These are phyloP conservation scores for Fraxinus ornus DNA, from an alignment of 305 asterid species.

Conservation along the genomic window DNA sequence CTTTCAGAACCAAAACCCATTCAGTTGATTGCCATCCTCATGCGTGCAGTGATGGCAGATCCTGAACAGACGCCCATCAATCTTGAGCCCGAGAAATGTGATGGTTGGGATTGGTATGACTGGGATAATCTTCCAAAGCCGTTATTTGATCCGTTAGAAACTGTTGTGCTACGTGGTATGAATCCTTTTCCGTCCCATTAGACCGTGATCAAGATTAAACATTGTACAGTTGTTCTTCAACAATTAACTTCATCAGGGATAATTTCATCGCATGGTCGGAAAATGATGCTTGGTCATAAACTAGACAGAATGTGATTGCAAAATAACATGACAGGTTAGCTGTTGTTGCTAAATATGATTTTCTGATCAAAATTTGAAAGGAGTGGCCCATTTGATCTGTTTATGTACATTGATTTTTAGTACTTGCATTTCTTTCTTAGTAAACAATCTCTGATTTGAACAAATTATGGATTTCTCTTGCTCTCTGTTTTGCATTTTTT, in stretches of 20 bases:
- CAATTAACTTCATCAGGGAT: neutral
- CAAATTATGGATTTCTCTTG: neutral
- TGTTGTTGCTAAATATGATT: neutral
- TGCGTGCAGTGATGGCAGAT: slow-evolving; percentile 50
- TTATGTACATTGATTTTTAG: neutral
- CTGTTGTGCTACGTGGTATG: neutral
- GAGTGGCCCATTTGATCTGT: neutral
- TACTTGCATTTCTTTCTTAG: neutral
- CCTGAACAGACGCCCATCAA: slow-evolving; percentile 38
- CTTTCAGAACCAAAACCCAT: slow-evolving; percentile 32
- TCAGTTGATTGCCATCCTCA: slow-evolving; percentile 51
- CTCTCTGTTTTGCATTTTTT: neutral
- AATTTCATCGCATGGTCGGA: neutral
- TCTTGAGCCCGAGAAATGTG: neutral
- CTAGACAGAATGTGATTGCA: neutral
- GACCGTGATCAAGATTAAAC: neutral
- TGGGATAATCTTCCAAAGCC: neutral
- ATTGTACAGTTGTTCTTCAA: neutral
- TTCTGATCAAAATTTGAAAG: neutral
- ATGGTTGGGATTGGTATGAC: neutral
- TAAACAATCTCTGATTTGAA: neutral
- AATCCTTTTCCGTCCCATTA: neutral
- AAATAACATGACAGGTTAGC: neutral
- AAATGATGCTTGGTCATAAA: neutral
- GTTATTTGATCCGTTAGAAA: neutral